Conservation (phyloP, 2,329 filamentous ascomycete genomes). For the Trichothecium sympodiale region DNA sequence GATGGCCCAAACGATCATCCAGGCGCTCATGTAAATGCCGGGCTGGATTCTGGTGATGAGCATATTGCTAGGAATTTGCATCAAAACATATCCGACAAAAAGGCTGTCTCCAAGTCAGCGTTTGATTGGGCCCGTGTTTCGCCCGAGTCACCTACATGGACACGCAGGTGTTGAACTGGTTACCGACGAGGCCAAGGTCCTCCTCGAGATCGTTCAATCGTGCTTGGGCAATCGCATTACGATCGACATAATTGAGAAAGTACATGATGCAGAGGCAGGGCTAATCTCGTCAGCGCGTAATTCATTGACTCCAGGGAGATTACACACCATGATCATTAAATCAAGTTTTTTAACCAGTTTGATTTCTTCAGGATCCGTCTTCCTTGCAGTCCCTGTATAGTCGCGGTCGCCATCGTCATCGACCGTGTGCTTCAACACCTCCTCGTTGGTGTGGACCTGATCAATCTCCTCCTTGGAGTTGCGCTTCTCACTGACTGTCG, state of each 20-base stretch:
- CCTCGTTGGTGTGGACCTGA: neutral
- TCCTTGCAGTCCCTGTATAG: constrained; percentile 24
- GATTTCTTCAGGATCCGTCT: constrained; percentile 28
- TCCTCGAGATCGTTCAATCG: constrained; percentile 33
- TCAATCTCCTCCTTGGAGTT: constrained; percentile 1
- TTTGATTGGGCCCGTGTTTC: neutral
- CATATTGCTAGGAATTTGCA: constrained; percentile 30
- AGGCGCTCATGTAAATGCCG: constrained; percentile 28
- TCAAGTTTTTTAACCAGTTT: constrained; percentile 29
- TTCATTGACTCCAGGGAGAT: neutral
- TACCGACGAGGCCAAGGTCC: constrained; percentile 41
- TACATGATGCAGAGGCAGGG: constrained; percentile 28
- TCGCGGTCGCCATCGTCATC: constrained; percentile 10
- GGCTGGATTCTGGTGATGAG: constrained; percentile 28
- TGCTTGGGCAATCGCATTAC: constrained; percentile 34
- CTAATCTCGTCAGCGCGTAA: constrained; percentile 4
- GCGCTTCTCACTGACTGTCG: too few relatives aligned
- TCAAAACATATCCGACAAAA: constrained; percentile 31
- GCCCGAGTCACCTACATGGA: constrained; percentile 18
- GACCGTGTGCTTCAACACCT: constrained; percentile 1
- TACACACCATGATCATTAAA: constrained; percentile 26
- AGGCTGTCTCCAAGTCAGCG: constrained; percentile 9
- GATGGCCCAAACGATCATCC: constrained; percentile 29
- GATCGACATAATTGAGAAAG: constrained; percentile 31
- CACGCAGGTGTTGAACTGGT: constrained; percentile 39